Conservation (phyloP, 1,284 basidiomycete species). For the Wallemia hederae region DNA sequence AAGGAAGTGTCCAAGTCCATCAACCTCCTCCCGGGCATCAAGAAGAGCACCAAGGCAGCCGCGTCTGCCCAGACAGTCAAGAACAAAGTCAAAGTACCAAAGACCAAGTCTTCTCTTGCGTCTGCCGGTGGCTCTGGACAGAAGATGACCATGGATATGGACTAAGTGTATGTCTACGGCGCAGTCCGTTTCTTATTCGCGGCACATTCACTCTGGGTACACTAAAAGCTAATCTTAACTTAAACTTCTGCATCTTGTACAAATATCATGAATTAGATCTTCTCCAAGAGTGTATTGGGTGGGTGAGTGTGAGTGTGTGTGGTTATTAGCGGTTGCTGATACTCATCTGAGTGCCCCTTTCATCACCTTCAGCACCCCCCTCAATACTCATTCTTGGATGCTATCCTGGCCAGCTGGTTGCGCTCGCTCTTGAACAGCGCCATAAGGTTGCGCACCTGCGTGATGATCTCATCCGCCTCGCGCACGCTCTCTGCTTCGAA, state of each 20-base stretch:
- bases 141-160: background rate
- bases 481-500: conserved; percentile 77
- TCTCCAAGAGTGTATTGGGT: too few species aligned
- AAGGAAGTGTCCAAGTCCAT: background rate
- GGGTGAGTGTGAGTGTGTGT: too few species aligned
- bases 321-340: too few species aligned
- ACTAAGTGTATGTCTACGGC: too few species aligned
- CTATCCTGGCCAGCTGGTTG: background rate
- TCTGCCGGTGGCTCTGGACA: background rate
- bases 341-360: too few species aligned
- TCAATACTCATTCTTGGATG: background rate
- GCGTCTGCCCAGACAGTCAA: background rate
- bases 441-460: background rate
- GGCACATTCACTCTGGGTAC: too few species aligned
- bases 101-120: background rate
- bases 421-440: background rate
- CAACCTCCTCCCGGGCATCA: background rate
- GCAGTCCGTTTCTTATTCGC: too few species aligned
- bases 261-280: background rate
- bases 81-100: background rate
- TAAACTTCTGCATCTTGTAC: background rate
- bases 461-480: conserved; percentile 30
- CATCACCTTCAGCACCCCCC: too few species aligned
- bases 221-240: background rate
- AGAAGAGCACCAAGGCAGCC: background rate